Evolutionary conservation across 495 filamentous ascomycete species (phyloP), one percentile per base, ranked within the genome.

Genomic region (Penicillium angulare): DNA sequence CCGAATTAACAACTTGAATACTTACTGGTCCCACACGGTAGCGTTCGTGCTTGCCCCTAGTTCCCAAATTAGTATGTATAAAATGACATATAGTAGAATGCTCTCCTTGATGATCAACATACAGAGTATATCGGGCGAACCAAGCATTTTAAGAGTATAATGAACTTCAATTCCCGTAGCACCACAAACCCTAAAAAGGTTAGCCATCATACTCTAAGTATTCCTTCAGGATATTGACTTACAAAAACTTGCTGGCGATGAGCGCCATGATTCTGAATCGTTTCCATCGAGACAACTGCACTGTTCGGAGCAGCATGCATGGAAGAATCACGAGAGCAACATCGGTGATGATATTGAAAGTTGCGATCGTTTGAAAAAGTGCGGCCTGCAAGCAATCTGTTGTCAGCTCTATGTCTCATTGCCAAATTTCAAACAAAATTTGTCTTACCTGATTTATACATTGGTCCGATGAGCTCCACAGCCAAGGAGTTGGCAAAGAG

Each of bases 1-100:
- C n/a, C n/a, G n/a, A n/a, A n/a, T n/a, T n/a, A 4, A 17, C n/a
- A 20, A 16, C 6, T 35, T 15, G 8, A 2, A 29, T 21, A 63
- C 57, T 47, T 47, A 64, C 60, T 64, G 60, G 34, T 64, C 60
- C 60, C 60, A 64, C 10, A 64, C 57, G 4, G 47, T 58, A 9
- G 57, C 50, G 32, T 55, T 52, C 22, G 59, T 60, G 15, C 47
- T 53, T 31, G 43, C 39, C 60, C 60, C 56, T 59, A 7, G 17
- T 51, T 13, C 12, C 13, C n/a, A 18, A 38, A 31, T 49, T 39
- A 36, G 16, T 27, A 12, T 23, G 9, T 9, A 8, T 32, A 13
- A 29, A 24, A 16, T 21, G 1, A 22, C 5, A 9, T 20, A 32
- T 29, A 20, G 0, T 18, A n/a, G 5, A 10, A 33, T 8, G 7